Percentiles rank a stretch among this genome's conserved stretches.
phyloP scores from a whole-genome alignment of 768 basidiomycete genomes.

The Rhodotorula toruloides region DNA sequence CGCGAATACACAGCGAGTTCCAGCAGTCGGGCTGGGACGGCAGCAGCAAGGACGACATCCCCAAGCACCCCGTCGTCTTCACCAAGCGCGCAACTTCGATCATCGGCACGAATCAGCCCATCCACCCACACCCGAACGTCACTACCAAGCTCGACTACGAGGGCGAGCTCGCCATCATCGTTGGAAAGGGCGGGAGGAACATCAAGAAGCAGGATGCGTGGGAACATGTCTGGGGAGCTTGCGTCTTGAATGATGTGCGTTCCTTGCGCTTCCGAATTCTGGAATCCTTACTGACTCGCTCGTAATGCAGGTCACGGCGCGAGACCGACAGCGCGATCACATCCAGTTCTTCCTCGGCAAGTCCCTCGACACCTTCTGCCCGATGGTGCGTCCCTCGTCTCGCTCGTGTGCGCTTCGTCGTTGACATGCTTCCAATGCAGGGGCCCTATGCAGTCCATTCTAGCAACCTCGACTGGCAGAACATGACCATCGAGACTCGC shows the following conservation, averaged over 20 bases:
- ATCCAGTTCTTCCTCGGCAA: too few species aligned
- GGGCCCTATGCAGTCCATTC: too few species aligned
- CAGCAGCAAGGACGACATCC: conserved; percentile 38
- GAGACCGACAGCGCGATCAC: too few species aligned
- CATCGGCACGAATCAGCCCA: conserved; percentile 34
- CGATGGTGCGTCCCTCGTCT: too few species aligned
- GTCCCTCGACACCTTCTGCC: too few species aligned
- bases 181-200: conserved; percentile 42
- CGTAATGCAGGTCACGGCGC: too few species aligned
- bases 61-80: conserved; percentile 41
- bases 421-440: too few species aligned
- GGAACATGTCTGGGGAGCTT: conserved; percentile 43
- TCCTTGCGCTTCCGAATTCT: too few species aligned
- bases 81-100: conserved; percentile 45
- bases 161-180: conserved; percentile 44
- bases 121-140: conserved; percentile 42
- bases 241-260: conserved; percentile 34
- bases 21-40: conserved; percentile 39
- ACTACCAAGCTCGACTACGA: conserved; percentile 45
- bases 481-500: too few species aligned
- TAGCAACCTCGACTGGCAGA: too few species aligned
- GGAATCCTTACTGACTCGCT: too few species aligned
- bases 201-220: conserved; percentile 44
- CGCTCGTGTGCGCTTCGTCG: too few species aligned
- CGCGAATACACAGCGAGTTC: conserved; percentile 35